These are phyloP conservation scores for Acarospora socialis DNA, from an alignment of 2,329 filamentous ascomycete genomes.

Conservation along the genomic window DNA sequence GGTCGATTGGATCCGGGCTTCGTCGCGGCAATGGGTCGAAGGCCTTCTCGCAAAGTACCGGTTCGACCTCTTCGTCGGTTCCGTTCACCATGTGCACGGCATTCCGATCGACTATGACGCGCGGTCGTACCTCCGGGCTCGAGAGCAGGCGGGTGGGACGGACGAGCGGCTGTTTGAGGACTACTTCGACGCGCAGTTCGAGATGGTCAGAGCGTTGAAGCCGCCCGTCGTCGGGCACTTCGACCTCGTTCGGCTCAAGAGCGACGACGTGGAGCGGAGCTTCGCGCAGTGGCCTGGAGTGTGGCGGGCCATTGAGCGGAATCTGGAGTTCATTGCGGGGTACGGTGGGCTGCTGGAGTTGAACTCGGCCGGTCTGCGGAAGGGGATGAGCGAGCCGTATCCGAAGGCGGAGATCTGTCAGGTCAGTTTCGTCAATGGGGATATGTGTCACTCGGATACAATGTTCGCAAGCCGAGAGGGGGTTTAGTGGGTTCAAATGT, in stretches of 20 bases:
- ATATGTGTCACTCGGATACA: slow-evolving; percentile 2
- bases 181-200: slow-evolving; percentile 79
- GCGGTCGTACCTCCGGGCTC: slow-evolving; percentile 50
- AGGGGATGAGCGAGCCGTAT: slow-evolving; percentile 84
- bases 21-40: slow-evolving; percentile 45
- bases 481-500: slow-evolving; percentile 6
- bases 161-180: slow-evolving; percentile 64
- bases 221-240: slow-evolving; percentile 86
- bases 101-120: slow-evolving; percentile 81
- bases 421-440: slow-evolving; percentile 34
- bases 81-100: slow-evolving; percentile 75
- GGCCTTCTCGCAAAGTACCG: slow-evolving; percentile 43
- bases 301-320: slow-evolving; percentile 61
- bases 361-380: slow-evolving; percentile 75
- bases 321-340: slow-evolving; percentile 52
- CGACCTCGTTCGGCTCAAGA: slow-evolving; percentile 74
- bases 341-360: slow-evolving; percentile 80
- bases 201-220: slow-evolving; percentile 58
- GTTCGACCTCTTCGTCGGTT: slow-evolving; percentile 86
- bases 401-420: slow-evolving; percentile 65
- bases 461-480: slow-evolving; percentile 1
- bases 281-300: slow-evolving; percentile 46
- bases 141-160: slow-evolving; percentile 39
- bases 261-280: slow-evolving; percentile 50
- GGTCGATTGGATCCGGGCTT: slow-evolving; percentile 74